Conservation (phyloP, 1,284 basidiomycete species). For the Ustilago vetiveriae region DNA sequence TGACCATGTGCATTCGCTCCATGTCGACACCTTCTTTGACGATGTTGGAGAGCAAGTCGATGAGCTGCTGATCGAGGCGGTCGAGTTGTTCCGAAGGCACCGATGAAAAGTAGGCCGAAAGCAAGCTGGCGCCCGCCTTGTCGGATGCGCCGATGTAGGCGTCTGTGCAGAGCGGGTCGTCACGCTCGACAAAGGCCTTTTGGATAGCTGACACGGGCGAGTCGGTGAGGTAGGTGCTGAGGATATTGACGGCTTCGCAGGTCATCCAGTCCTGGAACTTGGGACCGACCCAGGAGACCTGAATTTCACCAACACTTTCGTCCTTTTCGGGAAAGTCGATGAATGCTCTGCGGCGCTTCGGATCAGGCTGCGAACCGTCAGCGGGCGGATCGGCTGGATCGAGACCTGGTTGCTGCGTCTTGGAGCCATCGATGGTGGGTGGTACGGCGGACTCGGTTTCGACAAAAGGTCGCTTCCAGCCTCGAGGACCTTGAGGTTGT, state of each 20-base stretch:
- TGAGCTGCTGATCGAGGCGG: slow-evolving; percentile 77
- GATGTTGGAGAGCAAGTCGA: slow-evolving; percentile 78
- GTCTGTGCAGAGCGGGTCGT: slow-evolving; percentile 84
- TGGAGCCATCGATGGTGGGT: slow-evolving; percentile 68
- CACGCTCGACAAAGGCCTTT: slow-evolving; percentile 91
- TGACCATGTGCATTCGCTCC: slow-evolving; percentile 86
- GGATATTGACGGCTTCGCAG: slow-evolving; percentile 83
- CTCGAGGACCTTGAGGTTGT: slow-evolving; percentile 76
- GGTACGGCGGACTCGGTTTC: slow-evolving; percentile 82
- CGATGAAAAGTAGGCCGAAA: slow-evolving; percentile 82
- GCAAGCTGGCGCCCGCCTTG: slow-evolving; percentile 74
- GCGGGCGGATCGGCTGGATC: slow-evolving; percentile 56
- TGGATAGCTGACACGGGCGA: slow-evolving; percentile 84
- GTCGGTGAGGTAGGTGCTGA: slow-evolving; percentile 85
- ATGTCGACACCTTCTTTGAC: slow-evolving; percentile 85
- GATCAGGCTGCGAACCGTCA: slow-evolving; percentile 28
- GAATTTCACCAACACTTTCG: slow-evolving; percentile 89
- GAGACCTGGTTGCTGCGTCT: slow-evolving; percentile 45
- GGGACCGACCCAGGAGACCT: slow-evolving; percentile 83
- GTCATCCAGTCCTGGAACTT: slow-evolving; percentile 78
- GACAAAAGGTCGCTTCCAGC: slow-evolving; percentile 93
- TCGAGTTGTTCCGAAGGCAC: slow-evolving; percentile 84
- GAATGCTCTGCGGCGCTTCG: slow-evolving; percentile 70
- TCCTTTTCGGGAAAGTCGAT: slow-evolving; percentile 98
- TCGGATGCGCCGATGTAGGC: slow-evolving; percentile 84